These are phyloP conservation scores for Yarrowia sp. DNA, from an alignment of 805 yeast species.

Conservation along the genomic window DNA sequence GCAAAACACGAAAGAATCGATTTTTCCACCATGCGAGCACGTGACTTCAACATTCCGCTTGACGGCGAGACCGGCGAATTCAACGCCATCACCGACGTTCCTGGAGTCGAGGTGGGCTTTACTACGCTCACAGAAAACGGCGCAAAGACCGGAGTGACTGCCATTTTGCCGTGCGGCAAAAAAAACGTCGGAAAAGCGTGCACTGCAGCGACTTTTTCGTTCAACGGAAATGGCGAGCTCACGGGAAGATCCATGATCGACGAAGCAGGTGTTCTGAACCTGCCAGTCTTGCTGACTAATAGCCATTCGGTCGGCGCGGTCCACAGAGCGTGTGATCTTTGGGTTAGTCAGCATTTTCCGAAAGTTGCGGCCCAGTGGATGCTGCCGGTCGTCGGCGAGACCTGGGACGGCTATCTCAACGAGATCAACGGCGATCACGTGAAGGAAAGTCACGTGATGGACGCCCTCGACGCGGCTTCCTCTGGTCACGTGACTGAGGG, in stretches of 20 bases:
- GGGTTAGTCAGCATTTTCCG: conserved; percentile 7
- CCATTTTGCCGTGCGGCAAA: conserved; percentile 9
- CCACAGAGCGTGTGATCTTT: background rate
- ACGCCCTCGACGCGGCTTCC: background rate
- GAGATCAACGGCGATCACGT: conserved; percentile 20
- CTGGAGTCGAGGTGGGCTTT: conserved; percentile 1
- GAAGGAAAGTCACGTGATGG: background rate
- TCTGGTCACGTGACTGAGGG: background rate
- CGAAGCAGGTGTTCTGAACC: conserved; percentile 3
- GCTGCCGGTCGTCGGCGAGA: conserved; percentile 12
- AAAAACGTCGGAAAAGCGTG: conserved; percentile 7
- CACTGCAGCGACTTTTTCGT: conserved; percentile 1
- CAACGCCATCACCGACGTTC: conserved; percentile 21
- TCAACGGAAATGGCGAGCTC: conserved; percentile 14
- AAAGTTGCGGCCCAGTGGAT: conserved; percentile 14
- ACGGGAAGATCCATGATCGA: conserved; percentile 18
- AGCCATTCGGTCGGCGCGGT: background rate
- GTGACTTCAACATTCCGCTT: background rate
- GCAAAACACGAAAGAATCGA: background rate
- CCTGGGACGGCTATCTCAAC: conserved; percentile 18
- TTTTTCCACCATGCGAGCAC: background rate
- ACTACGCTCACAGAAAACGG: background rate
- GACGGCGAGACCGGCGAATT: background rate
- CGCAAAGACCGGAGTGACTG: conserved; percentile 4
- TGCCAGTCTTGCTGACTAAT: conserved; percentile 1